Evolutionary conservation across 345 rosid genomes (phyloP).

Genomic region (Triadica sebifera): DNA sequence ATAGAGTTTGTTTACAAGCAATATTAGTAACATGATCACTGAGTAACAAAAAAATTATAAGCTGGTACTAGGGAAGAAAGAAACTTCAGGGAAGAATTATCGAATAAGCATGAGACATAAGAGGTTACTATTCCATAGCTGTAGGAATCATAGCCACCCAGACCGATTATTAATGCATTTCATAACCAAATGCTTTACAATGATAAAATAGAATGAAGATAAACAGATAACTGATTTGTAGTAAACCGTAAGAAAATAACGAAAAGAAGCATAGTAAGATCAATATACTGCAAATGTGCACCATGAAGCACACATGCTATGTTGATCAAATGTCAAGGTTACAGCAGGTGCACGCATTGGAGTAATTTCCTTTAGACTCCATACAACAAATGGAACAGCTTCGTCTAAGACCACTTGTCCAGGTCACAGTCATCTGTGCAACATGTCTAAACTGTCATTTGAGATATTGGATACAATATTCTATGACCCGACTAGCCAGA

Average conservation of each 20-base stretch:
- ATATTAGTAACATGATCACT: too few relatives aligned
- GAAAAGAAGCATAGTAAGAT: neutral
- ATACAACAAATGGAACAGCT: conserved; percentile 73
- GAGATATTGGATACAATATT: neutral
- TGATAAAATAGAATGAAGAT: neutral
- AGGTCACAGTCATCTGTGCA: conserved; percentile 81
- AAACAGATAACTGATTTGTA: neutral
- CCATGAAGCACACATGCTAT: conserved; percentile 81
- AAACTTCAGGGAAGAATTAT: neutral
- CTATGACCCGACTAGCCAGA: neutral
- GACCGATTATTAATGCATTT: neutral
- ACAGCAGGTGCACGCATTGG: conserved; percentile 71
- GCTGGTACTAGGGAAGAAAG: neutral
- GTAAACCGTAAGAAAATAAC: neutral
- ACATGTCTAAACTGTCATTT: conserved; percentile 15
- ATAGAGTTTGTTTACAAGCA: too few relatives aligned
- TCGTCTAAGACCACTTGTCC: conserved; percentile 92
- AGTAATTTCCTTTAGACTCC: conserved; percentile 57
- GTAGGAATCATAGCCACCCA: neutral
- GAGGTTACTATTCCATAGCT: neutral
- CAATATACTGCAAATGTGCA: neutral
- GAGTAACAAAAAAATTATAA: neutral
- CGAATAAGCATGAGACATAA: neutral
- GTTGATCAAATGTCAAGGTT: conserved; percentile 62
- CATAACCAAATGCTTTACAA: neutral